Percentiles rank a stretch among this genome's conserved stretches.
Conservation (phyloP, 768 basidiomycete genomes). For the Termitomyces sp. region DNA sequence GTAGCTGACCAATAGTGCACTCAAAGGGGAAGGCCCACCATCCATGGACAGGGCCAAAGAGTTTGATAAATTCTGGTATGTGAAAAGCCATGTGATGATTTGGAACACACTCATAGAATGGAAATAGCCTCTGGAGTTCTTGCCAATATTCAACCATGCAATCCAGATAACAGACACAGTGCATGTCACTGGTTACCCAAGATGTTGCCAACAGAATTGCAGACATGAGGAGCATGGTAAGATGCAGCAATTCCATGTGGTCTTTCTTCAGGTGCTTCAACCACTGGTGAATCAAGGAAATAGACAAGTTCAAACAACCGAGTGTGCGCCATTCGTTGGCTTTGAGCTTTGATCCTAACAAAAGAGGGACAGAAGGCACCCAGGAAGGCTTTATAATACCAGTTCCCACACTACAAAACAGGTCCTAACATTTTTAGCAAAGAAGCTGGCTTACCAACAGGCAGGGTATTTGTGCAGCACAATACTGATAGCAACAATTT, state of each 20-base stretch:
- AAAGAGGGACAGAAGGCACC: no score
- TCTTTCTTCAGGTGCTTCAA: slow-evolving; percentile 10
- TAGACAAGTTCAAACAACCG: no score
- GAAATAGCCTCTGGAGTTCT: slow-evolving; percentile 19
- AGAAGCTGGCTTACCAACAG: no score
- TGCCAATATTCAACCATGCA: slow-evolving; percentile 19
- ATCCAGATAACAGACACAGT: slow-evolving; percentile 8
- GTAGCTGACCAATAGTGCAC: slow-evolving; percentile 33
- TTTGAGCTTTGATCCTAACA: no score
- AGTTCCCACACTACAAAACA: no score
- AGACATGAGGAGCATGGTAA: slow-evolving; percentile 30
- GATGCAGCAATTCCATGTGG: slow-evolving; percentile 17
- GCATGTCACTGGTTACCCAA: slow-evolving; percentile 17
- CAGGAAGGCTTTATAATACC: no score
- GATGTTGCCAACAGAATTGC: no score
- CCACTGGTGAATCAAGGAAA: no score
- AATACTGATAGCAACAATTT: no score
- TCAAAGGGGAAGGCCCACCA: slow-evolving; percentile 43
- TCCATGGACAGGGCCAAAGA: slow-evolving; percentile 31
- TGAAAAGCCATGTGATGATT: slow-evolving; percentile 33
- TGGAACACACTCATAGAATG: slow-evolving; percentile 13
- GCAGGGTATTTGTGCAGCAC: no score
- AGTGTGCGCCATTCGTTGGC: no score
- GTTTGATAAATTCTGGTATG: slow-evolving; percentile 22
- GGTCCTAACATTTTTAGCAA: no score